Percentiles rank a stretch among this genome's conserved stretches.
Evolutionary conservation across 169 alveolate genomes (phyloP).

Genomic region (Plasmodium adleri): DNA sequence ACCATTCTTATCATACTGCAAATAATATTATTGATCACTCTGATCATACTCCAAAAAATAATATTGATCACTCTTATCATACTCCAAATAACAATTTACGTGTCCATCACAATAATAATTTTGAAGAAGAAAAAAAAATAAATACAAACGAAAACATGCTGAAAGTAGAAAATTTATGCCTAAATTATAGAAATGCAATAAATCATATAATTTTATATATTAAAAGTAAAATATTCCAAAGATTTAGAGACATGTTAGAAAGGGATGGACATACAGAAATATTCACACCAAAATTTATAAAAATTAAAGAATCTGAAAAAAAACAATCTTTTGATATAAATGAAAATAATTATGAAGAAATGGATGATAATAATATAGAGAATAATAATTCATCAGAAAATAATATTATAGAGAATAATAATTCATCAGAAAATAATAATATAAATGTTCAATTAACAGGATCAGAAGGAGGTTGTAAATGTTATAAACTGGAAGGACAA

Average conservation of each 20-base stretch:
- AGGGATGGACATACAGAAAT: conserved; percentile 37
- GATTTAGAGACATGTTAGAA: not conserved
- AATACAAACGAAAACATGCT: conserved; percentile 17
- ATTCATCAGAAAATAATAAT: not conserved
- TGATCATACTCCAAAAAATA: too few species aligned
- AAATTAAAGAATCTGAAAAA: not conserved
- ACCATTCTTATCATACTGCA: not conserved
- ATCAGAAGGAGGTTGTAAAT: conserved; percentile 40
- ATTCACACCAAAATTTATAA: conserved; percentile 22
- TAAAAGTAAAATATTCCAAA: conserved; percentile 12
- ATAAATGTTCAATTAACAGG: conserved; percentile 10
- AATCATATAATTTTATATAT: conserved; percentile 28
- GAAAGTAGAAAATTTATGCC: conserved; percentile 1
- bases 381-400: not conserved
- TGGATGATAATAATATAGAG: not conserved
- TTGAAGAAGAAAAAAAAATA: not conserved
- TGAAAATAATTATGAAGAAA: not conserved
- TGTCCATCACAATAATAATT: not conserved
- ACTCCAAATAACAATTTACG: too few species aligned
- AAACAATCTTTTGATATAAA: not conserved
- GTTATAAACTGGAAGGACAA: conserved; percentile 30
- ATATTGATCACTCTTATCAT: too few species aligned
- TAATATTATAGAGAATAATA: not conserved
- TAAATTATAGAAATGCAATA: conserved; percentile 24
- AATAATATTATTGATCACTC: not conserved